Evolutionary conservation across 352 stramenopile genomes (phyloP).

Genomic region (Discostella stelligera): DNA sequence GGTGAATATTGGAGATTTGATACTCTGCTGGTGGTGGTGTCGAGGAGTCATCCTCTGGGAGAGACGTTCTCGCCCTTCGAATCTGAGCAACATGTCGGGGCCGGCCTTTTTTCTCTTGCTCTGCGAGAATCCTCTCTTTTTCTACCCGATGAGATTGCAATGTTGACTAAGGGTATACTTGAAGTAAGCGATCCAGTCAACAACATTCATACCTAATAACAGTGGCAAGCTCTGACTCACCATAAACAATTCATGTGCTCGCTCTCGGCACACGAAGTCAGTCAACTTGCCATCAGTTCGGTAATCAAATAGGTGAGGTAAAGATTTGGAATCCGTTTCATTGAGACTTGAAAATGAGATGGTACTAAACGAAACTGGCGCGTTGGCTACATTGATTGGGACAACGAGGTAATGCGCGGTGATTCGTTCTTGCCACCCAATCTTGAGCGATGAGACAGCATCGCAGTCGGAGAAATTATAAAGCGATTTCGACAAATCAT

Average conservation of each 20-base stretch:
- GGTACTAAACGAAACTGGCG: conserved; percentile 41
- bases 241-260: conserved; percentile 61
- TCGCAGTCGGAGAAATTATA: conserved; percentile 3
- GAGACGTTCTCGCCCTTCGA: conserved; percentile 61
- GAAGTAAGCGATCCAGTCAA: conserved; percentile 2
- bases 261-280: conserved; percentile 71
- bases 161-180: conserved; percentile 27
- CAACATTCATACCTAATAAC: not conserved
- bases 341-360: conserved; percentile 44
- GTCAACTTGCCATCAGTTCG: conserved; percentile 26
- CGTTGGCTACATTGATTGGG: conserved; percentile 29
- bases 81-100: conserved; percentile 78
- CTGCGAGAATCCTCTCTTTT: conserved; percentile 48
- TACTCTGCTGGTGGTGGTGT: conserved; percentile 1
- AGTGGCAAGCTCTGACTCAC: conserved; percentile 22
- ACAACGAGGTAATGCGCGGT: conserved; percentile 71
- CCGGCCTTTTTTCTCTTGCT: conserved; percentile 63
- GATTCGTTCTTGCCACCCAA: conserved; percentile 76
- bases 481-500: conserved; percentile 14
- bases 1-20: conserved; percentile 38
- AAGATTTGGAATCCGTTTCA: conserved; percentile 5
- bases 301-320: not conserved
- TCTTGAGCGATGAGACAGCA: conserved; percentile 34
- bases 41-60: conserved; percentile 35
- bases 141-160: conserved; percentile 57